phyloP scores from a whole-genome alignment of 2,329 filamentous ascomycete species.

The Plectosphaerella sp. region DNA sequence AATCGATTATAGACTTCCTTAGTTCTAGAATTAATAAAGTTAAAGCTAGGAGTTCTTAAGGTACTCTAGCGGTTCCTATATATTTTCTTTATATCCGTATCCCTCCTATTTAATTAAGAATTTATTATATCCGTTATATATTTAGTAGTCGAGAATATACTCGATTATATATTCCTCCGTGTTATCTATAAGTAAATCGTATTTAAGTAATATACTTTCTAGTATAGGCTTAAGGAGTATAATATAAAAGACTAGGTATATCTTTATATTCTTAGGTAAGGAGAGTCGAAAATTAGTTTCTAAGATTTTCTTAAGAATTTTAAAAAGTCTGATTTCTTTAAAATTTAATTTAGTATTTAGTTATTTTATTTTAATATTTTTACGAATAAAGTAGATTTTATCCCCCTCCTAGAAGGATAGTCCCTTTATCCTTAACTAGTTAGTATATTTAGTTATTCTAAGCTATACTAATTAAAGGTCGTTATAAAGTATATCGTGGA shows the following conservation, averaged over 20 bases:
- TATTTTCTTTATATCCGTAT: background rate
- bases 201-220: background rate
- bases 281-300: background rate
- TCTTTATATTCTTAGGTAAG: constrained; percentile 3
- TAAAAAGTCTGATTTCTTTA: constrained; percentile 1
- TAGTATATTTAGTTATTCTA: background rate
- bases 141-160: background rate
- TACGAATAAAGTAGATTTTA: constrained; percentile 1
- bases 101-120: background rate
- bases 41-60: too few relatives aligned
- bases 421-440: constrained; percentile 2
- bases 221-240: background rate
- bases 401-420: constrained; percentile 3
- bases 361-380: constrained; percentile 4
- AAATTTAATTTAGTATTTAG: constrained; percentile 4
- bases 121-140: background rate
- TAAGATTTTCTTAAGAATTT: background rate
- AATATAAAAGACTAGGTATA: background rate
- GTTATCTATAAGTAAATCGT: background rate
- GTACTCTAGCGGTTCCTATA: background rate
- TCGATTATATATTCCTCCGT: background rate
- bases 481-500: background rate
- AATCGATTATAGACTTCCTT: too few relatives aligned
- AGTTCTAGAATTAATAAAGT: too few relatives aligned
- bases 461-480: background rate